phyloP scores from a whole-genome alignment of 148 eudicot genomes.

The Beta vulgaris region DNA sequence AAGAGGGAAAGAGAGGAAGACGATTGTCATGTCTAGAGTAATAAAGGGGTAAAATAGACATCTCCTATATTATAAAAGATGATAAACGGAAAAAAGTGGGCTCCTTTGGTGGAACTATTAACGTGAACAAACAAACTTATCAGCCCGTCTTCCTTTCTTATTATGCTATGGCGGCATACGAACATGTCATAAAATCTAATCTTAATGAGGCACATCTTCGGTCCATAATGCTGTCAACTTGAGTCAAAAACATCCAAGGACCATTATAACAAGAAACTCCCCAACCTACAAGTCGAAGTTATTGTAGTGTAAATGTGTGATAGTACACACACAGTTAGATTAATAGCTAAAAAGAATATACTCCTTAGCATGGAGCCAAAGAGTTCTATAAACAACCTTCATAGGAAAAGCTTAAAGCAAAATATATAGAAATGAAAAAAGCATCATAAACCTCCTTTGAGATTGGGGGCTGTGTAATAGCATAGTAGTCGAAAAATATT shows the following conservation, averaged over 20 bases:
- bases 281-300: neutral
- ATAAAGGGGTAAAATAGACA: too few species aligned
- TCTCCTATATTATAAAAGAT: too few species aligned
- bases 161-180: neutral
- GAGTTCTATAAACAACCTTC: neutral
- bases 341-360: neutral
- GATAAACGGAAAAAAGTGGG: too few species aligned
- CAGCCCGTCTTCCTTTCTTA: too few species aligned
- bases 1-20: too few species aligned
- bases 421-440: neutral
- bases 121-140: too few species aligned
- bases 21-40: too few species aligned
- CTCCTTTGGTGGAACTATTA: too few species aligned
- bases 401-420: slow-evolving; percentile 1
- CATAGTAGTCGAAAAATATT: slow-evolving; percentile 87
- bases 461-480: slow-evolving; percentile 69
- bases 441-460: slow-evolving; percentile 75
- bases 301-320: neutral
- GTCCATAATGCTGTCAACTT: neutral
- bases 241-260: neutral
- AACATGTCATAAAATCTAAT: neutral
- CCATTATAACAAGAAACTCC: neutral
- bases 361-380: neutral
- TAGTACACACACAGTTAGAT: neutral
- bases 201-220: neutral